Evolutionary conservation across 768 basidiomycete species (phyloP).

Genomic region (Serendipita sp.): DNA sequence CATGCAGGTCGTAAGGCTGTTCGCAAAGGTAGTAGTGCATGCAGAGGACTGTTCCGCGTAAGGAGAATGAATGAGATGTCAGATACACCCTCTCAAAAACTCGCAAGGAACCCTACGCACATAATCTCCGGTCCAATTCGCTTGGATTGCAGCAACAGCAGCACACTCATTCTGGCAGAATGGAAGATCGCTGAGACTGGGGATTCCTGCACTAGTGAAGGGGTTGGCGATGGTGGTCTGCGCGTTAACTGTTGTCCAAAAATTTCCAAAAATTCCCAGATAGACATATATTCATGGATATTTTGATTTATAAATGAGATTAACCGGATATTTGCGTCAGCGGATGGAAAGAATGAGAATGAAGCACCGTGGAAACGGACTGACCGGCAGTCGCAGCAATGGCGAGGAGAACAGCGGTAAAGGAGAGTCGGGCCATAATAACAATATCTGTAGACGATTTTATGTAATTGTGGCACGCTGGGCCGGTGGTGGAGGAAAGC

Average conservation of each 20-base stretch:
- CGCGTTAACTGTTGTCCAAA: background rate
- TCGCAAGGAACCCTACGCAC: background rate
- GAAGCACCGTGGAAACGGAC: background rate
- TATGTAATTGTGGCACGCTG: background rate
- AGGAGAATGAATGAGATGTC: background rate
- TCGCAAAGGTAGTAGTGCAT: conserved; percentile 1
- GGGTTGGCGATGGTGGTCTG: background rate
- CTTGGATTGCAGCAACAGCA: background rate
- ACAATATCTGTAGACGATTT: background rate
- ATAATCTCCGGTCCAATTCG: background rate
- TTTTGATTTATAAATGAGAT: background rate
- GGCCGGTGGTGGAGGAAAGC: background rate
- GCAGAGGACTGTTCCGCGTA: background rate
- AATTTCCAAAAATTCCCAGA: background rate
- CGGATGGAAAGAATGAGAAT: background rate
- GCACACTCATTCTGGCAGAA: conserved; percentile 3
- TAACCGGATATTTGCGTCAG: background rate
- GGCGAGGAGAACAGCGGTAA: conserved; percentile 5
- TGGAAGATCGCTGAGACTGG: background rate
- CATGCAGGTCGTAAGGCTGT: background rate
- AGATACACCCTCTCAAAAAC: background rate
- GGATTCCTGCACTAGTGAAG: background rate
- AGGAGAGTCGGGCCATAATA: background rate
- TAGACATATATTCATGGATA: background rate
- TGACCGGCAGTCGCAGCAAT: background rate